These are phyloP conservation scores for Clonostachys solani DNA, from an alignment of 2,329 filamentous ascomycete genomes.

Conservation along the genomic window DNA sequence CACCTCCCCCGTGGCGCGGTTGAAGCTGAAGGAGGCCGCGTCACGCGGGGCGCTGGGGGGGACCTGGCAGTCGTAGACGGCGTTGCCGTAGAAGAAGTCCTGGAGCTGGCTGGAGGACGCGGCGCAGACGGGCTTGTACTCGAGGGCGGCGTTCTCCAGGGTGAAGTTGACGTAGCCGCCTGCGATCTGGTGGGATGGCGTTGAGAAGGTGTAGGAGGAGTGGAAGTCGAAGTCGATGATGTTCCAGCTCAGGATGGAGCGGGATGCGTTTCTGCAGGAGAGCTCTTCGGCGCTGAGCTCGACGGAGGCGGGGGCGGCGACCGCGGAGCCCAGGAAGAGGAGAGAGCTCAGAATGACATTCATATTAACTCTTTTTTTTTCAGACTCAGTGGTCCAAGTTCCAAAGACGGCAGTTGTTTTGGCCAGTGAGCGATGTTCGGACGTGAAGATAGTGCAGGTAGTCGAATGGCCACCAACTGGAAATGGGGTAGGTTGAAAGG, in stretches of 20 bases:
- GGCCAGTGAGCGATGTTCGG: too few relatives aligned
- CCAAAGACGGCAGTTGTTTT: neutral
- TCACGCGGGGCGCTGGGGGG: conserved; percentile 3
- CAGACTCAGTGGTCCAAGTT: too few relatives aligned
- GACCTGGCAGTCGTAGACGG: conserved; percentile 35
- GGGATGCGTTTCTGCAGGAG: neutral
- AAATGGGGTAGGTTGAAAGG: too few relatives aligned
- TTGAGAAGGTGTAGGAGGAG: conserved; percentile 42
- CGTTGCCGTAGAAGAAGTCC: conserved; percentile 46
- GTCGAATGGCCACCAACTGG: too few relatives aligned
- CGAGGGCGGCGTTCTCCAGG: conserved; percentile 38
- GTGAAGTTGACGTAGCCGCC: conserved; percentile 43
- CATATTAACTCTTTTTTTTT: conserved; percentile 6
- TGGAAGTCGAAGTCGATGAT: conserved; percentile 41
- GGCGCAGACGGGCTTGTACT: conserved; percentile 29
- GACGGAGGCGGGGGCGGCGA: conserved; percentile 11
- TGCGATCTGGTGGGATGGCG: conserved; percentile 45
- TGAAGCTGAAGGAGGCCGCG: conserved; percentile 36
- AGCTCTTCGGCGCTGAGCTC: conserved; percentile 1
- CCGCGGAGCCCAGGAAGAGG: conserved; percentile 14
- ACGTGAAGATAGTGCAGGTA: too few relatives aligned
- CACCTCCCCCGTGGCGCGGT: conserved; percentile 25
- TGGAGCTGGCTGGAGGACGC: conserved; percentile 33
- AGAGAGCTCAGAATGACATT: conserved; percentile 10
- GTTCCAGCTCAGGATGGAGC: conserved; percentile 24